Conservation (phyloP, 176 grass and related monocot genomes). For the Oryza rufipogon region DNA sequence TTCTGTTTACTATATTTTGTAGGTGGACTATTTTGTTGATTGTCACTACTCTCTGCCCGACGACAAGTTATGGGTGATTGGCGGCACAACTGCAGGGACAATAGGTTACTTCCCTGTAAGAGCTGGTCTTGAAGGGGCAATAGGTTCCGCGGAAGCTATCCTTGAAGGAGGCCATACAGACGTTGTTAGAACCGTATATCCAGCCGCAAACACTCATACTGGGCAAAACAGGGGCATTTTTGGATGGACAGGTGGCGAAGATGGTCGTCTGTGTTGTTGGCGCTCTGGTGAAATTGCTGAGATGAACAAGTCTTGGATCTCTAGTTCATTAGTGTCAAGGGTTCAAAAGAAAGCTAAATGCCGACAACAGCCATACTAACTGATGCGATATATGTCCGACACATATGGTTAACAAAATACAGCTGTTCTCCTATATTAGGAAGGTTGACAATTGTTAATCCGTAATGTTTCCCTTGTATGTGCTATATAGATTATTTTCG, state of each 20-base stretch:
- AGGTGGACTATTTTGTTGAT: conserved; percentile 94
- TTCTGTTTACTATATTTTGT: conserved; percentile 27
- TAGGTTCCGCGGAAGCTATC: conserved; percentile 66
- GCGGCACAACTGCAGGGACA: conserved; percentile 67
- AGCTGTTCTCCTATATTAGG: background rate
- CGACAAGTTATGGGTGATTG: conserved; percentile 77
- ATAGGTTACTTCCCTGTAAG: conserved; percentile 84
- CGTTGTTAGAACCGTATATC: conserved; percentile 70
- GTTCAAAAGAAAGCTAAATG: conserved; percentile 50
- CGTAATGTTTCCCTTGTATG: background rate
- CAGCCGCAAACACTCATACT: conserved; percentile 43
- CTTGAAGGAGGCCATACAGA: conserved; percentile 82
- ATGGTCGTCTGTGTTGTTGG: conserved; percentile 92
- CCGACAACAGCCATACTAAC: conserved; percentile 79
- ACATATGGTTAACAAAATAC: background rate
- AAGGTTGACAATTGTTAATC: background rate
- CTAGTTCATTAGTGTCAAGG: conserved; percentile 52
- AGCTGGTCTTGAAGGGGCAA: conserved; percentile 34
- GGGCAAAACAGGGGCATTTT: conserved; percentile 61
- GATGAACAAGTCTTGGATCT: conserved; percentile 73
- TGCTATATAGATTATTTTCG: background rate
- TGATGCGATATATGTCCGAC: background rate
- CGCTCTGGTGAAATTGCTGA: conserved; percentile 47
- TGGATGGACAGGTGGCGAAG: conserved; percentile 95
- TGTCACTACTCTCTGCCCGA: conserved; percentile 80